These are phyloP conservation scores for Simplicillium sp. DNA, from an alignment of 2,329 filamentous ascomycete species.

Conservation along the genomic window DNA sequence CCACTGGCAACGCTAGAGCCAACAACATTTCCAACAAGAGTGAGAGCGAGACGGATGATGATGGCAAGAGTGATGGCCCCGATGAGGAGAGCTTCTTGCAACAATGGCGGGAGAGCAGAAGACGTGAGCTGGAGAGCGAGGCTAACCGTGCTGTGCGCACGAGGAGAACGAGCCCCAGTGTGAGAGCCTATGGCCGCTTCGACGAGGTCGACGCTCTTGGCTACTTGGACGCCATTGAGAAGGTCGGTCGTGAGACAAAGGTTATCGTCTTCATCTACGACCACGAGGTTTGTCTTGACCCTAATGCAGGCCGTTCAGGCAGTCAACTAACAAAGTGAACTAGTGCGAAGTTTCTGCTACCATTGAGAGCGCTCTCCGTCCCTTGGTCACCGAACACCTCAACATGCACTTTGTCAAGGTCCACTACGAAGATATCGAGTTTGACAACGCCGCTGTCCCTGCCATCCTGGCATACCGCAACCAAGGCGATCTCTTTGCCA, in stretches of 20 bases:
- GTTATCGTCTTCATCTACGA: constrained; percentile 95
- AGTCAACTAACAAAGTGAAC: constrained; percentile 5
- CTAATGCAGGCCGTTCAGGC: background rate
- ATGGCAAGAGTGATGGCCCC: constrained; percentile 39
- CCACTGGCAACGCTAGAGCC: constrained; percentile 11
- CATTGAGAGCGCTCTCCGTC: constrained; percentile 68
- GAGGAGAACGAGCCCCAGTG: constrained; percentile 65
- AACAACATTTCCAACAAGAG: constrained; percentile 22
- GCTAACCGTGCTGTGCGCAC: constrained; percentile 45
- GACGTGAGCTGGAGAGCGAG: constrained; percentile 65
- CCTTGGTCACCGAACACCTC: constrained; percentile 62
- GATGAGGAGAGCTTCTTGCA: constrained; percentile 76
- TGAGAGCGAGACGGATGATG: constrained; percentile 37
- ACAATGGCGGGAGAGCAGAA: constrained; percentile 73
- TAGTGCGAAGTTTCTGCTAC: constrained; percentile 72
- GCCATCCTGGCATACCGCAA: constrained; percentile 82
- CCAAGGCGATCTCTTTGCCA: constrained; percentile 81
- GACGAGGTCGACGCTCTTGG: constrained; percentile 81
- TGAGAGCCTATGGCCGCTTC: constrained; percentile 68
- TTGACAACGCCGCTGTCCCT: constrained; percentile 80
- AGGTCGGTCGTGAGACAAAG: constrained; percentile 67
- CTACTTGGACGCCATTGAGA: constrained; percentile 94
- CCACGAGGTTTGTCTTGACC: constrained; percentile 54
- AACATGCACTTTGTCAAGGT: constrained; percentile 82
- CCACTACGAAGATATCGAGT: constrained; percentile 85